Base-by-base conservation (phyloP, 495 filamentous ascomycete genomes). In the Haplographium delicatum region DNA sequence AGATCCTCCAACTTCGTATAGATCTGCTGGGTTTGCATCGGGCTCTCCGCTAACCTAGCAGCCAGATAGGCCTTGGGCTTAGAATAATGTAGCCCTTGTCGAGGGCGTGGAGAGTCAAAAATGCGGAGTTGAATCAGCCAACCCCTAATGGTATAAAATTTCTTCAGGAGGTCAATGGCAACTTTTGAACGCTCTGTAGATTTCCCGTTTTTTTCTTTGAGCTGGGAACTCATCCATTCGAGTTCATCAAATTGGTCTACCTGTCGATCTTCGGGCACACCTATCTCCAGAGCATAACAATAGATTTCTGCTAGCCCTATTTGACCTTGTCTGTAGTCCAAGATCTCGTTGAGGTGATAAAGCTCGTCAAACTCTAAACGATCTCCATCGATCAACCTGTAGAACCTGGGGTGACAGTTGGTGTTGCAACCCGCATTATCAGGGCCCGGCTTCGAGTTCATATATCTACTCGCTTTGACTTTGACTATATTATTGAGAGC, bases 401-500 rank as follows among this genome's bases (percentile, higher is more conserved):
- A 13, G 22, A 45, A 53, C 28, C 20, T 2, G 27, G 50, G 19
- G 40, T 53, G 50, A 28, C 50, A 46, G 31, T 45, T 34, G 42
- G 50, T 53, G 16, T 53, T 53, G 30, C 51, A 1, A 47, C 51
- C 51, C 15, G 1, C 6, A 47, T 47, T 47, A 53, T 53, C 51
- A 22, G 23, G 31, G 51, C 51, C 51, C n/a, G 51, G 51, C 30
- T 47, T 28, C 9, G 43, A 47, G 34, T 40, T 27, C 51, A 53
- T 47, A 47, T 53, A 53, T 53, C 20, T 47, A 22, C 8, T 42
- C 42, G 51, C 51, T 34, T 47, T 53, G 30, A 40, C 25, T 47
- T 24, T 53, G 44, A 53, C 51, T 15, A 53, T 53, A 42, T 47
- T 53, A 45, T 53, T 18, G 26, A 53, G 50, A 46, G 50, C 50